Base-by-base conservation (phyloP, 805 yeast genomes). In the Candida sakaeoensis region DNA sequence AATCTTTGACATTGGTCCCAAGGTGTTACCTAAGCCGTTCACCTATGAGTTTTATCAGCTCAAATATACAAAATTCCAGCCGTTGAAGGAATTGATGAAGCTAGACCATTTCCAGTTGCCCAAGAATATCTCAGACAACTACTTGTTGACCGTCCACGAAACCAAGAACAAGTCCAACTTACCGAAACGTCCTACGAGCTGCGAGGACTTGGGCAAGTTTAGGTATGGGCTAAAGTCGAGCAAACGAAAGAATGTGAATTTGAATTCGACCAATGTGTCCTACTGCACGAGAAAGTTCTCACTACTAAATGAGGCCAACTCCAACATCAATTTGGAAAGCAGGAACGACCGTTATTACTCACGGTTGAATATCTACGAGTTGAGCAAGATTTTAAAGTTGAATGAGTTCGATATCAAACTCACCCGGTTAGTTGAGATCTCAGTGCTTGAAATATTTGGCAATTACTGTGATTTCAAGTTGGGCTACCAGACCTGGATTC, bases 401-500 rank as follows among this genome's bases (percentile, higher is more conserved):
- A 65, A 73, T 6, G 38, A 48, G 7, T 64, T 51, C 36, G 63
- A 75, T 15, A 55, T 67, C n/a, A 66, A 70, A 24, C 79, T 81
- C 49, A 80, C 87, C 0, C 68, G 74, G 18, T 67, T 65, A 35
- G 58, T 83, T 14, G 88, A 82, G 50, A 60, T 67, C 25, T 68
- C 68, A 33, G 69, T 82, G 13, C 51, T 82, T 24, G 63, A 68
- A 33, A 68, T 80, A 28, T 72, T 82, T 45, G 73, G 70, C 31
- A 65, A 72, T 30, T 78, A 74, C 14, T 70, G 86, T 39, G 80
- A 83, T 4, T 87, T 85, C 59, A 79, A 82, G 21, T 57, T 88
- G 21, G 95, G 95, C 4, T 74, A 78, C 46, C 77, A 77, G 52
- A 85, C 95, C 0, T 88, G 96, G 95, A 80, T 85, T 31, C 70